phyloP scores from a whole-genome alignment of 306 rosid species.

The Dryas drummondii region DNA sequence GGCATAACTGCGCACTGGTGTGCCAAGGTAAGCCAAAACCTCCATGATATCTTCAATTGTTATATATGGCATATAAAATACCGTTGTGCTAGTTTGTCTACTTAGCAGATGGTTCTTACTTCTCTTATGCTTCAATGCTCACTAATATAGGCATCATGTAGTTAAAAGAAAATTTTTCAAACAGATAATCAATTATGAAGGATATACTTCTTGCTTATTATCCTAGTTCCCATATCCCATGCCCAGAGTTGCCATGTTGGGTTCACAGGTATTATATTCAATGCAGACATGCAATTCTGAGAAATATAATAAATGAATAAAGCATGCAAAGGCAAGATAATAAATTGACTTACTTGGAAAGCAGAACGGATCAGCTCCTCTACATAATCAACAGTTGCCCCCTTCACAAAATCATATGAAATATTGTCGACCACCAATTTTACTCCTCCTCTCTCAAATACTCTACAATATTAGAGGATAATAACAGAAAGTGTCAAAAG shows the following conservation, averaged over 20 bases:
- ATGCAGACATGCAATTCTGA: background rate
- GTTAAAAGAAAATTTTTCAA: background rate
- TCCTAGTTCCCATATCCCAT: background rate
- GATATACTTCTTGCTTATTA: background rate
- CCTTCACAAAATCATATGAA: slow-evolving; percentile 91
- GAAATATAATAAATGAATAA: background rate
- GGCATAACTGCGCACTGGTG: background rate
- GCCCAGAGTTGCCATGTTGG: background rate
- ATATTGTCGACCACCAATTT: slow-evolving; percentile 71
- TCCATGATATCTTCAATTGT: background rate
- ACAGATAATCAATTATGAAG: background rate
- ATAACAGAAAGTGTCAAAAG: slow-evolving; percentile 12
- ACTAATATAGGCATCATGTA: background rate
- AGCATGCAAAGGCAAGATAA: background rate
- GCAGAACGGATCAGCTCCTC: slow-evolving; percentile 97
- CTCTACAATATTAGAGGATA: slow-evolving; percentile 38
- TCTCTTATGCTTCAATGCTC: slow-evolving; percentile 1
- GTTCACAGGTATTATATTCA: background rate
- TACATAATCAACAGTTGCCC: slow-evolving; percentile 90
- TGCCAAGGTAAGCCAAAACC: background rate
- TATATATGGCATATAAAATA: background rate
- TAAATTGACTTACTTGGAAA: slow-evolving; percentile 59
- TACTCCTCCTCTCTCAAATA: slow-evolving; percentile 76
- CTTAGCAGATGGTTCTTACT: background rate
- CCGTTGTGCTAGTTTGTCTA: background rate